Evolutionary conservation across 129 eudicot species (phyloP), one percentile per base, ranked within the genome.

Genomic region (Mikania micrantha): DNA sequence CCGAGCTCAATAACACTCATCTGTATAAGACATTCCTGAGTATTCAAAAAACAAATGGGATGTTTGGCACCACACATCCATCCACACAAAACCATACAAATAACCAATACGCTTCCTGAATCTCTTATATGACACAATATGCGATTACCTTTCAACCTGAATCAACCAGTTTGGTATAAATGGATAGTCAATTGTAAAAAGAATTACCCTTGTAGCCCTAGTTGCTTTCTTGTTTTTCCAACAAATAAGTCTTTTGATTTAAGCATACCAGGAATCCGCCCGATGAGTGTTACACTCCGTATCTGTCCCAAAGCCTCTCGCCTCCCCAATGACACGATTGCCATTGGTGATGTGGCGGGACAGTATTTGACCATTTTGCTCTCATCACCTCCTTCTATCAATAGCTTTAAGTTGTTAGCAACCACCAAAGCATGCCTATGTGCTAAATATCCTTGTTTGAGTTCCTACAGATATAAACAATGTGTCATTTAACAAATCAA

Each of bases 221-320:
- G 80, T 21, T 66, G 71, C 84, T 75, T 85, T 60, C 95, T 73
- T 44, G 91, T 81, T 69, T 42, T 82, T 20, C 91, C 88, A n/a
- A 88, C 91, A 67, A 82, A 88, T 65, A 88, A 78, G 70, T 88
- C 96, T 72, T 86, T 83, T 1, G 95, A 88, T 73, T 88, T 88
- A 10, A 85, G 72, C 81, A 82, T 58, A 41, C 95, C 95, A 31
- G 91, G 95, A 39, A 88, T n/a, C 39, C 79, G 79, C 15, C 96
- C 92, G 22, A 66, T 36, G 16, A 67, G 0, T 10, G 96, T 78
- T 12, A 88, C 32, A 78, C 84, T 82, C 59, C 34, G 50, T 38
- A 80, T 27, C 10, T 88, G 83, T 20, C 63, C 65, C 31, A 88
- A 64, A 0, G 80, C 96, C 9, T 88, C 96, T 63, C 76, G 76